Evolutionary conservation across 306 rosid species (phyloP), one percentile per base, ranked within the genome.

Genomic region (Cucurbita moschata): DNA sequence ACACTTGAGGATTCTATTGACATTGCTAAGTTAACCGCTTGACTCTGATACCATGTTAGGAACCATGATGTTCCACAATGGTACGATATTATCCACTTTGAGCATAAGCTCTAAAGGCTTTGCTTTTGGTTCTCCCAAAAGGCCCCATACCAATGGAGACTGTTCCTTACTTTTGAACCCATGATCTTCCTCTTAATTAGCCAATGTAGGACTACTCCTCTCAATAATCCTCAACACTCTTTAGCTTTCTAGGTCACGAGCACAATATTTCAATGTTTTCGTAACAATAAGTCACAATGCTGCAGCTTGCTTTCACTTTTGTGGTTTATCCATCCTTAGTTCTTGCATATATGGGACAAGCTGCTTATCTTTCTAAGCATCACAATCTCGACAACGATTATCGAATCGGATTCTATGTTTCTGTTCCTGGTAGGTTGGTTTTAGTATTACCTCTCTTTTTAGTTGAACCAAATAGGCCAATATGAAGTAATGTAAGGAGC

Each of bases 261-360:
- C 50, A 63, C 50, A n/a, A 63, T 23, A 2, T 63, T 63, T 11
- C 1, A 61, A 61, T 15, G 46, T 72, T 53, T 23, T 16, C 83
- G 52, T 81, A 85, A 82, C 77, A 50, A 65, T 76, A 81, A 75
- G 19, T 73, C 54, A 37, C 52, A 73, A 73, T 73, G 50, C 49
- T 85, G 88, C 97, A 93, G 98, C 88, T 90, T 84, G 98, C 98
- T 85, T 93, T 93, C 83, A 87, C 94, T 60, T 88, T 84, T 77
- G 86, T 87, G 83, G 98, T 93, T 56, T 93, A 93, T 77, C 98
- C 98, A 51, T 90, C 97, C 26, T 84, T 93, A 73, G 87, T 93
- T 73, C 86, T 93, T 19, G 98, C 97, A 68, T 93, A 93, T 73
- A 93, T 93, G 98, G 97, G 98, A 77, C 98, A 93, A 90, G 98